Evolutionary conservation across 1,284 basidiomycete species (phyloP).

Genomic region (Porogramme epimiltina): DNA sequence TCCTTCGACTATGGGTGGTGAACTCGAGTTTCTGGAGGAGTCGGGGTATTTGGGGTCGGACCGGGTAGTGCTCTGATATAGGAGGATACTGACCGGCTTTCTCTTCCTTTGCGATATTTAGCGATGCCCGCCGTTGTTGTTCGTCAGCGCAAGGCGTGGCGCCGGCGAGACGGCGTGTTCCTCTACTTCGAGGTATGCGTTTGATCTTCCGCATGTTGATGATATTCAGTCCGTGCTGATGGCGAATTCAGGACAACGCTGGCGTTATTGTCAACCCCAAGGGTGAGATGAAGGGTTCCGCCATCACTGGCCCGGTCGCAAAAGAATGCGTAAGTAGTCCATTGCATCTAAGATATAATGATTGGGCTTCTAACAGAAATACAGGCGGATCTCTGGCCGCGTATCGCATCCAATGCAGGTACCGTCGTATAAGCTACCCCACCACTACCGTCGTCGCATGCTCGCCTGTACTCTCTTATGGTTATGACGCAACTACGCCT

Average conservation of each 20-base stretch:
- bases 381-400: constrained; percentile 97
- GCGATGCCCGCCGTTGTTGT: constrained; percentile 98
- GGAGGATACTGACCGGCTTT: background rate
- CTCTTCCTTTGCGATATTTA: constrained; percentile 32
- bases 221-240: background rate
- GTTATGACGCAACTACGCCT: constrained; percentile 23
- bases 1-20: too few species aligned
- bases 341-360: background rate
- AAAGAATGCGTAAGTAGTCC: constrained; percentile 85
- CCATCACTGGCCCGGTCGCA: constrained; percentile 97
- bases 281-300: constrained; percentile 99
- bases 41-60: too few species aligned
- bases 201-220: background rate
- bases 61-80: background rate
- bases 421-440: constrained; percentile 80
- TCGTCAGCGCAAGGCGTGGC: constrained; percentile 98
- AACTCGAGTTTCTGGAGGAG: too few species aligned
- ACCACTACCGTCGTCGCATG: constrained; percentile 23
- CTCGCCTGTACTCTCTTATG: constrained; percentile 25
- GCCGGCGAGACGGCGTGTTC: constrained; percentile 97
- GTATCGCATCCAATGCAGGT: constrained; percentile 98
- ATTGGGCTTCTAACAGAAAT: background rate
- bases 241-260: constrained; percentile 76
- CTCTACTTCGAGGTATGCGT: constrained; percentile 90
- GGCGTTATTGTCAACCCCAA: constrained; percentile 98